Evolutionary conservation across 495 filamentous ascomycete genomes (phyloP).

Genomic region (Neurospora intermedia): DNA sequence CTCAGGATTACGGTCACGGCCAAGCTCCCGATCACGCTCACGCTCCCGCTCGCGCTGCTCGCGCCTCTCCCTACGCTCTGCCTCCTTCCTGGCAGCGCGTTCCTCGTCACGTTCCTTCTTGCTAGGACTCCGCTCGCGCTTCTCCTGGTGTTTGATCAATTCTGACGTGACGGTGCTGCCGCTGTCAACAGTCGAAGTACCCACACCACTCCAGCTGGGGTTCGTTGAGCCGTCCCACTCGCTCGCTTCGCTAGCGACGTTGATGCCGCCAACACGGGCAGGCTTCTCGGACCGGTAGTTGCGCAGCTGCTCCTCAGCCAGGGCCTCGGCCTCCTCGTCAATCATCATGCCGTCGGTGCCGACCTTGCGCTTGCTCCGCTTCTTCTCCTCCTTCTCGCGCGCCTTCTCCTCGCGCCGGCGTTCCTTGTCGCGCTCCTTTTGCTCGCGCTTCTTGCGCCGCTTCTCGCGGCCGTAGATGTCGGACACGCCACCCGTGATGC

Average conservation of each 20-base stretch:
- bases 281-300: conserved; percentile 76
- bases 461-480: conserved; percentile 36
- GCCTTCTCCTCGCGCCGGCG: conserved; percentile 32
- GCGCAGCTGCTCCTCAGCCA: conserved; percentile 47
- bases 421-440: conserved; percentile 38
- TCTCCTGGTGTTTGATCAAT: conserved; percentile 34
- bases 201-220: conserved; percentile 32
- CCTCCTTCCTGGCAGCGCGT: conserved; percentile 3
- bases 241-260: conserved; percentile 62
- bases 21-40: background rate
- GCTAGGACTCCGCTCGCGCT: conserved; percentile 40
- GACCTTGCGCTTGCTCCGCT: conserved; percentile 32
- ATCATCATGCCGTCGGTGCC: conserved; percentile 31
- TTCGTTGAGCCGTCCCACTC: conserved; percentile 54
- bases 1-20: background rate
- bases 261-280: conserved; percentile 76
- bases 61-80: conserved; percentile 1
- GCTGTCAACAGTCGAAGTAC: conserved; percentile 35
- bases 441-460: conserved; percentile 38
- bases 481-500: conserved; percentile 37
- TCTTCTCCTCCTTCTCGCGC: conserved; percentile 34
- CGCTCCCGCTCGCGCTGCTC: background rate
- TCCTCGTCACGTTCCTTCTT: conserved; percentile 34
- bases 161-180: conserved; percentile 49
- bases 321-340: conserved; percentile 56